phyloP scores from a whole-genome alignment of 495 filamentous ascomycete species.

The Venustampulla echinocandica region DNA sequence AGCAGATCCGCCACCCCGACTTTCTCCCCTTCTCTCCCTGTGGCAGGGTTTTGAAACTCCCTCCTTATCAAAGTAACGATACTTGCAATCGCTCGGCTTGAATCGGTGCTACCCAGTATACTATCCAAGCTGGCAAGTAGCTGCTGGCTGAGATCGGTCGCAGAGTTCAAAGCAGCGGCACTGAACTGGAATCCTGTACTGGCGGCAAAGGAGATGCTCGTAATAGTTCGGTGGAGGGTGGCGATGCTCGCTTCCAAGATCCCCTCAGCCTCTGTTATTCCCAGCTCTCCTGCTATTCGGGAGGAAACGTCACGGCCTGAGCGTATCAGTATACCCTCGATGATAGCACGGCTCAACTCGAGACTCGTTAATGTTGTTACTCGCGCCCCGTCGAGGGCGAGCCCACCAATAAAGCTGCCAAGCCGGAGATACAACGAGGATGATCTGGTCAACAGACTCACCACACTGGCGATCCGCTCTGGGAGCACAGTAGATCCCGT shows the following conservation, averaged over 20 bases:
- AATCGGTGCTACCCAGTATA: slow-evolving; percentile 70
- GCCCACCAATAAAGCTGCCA: slow-evolving; percentile 56
- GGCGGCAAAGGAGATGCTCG: slow-evolving; percentile 57
- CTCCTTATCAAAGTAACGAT: slow-evolving; percentile 65
- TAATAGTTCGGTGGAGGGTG: slow-evolving; percentile 53
- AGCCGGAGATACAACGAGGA: slow-evolving; percentile 63
- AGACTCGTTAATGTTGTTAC: slow-evolving; percentile 61
- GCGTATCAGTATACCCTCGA: slow-evolving; percentile 57
- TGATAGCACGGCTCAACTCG: slow-evolving; percentile 55
- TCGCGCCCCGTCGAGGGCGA: slow-evolving; percentile 56
- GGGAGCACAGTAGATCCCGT: slow-evolving; percentile 51
- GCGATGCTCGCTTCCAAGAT: slow-evolving; percentile 56
- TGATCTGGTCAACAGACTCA: slow-evolving; percentile 60
- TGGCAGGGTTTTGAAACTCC: slow-evolving; percentile 59
- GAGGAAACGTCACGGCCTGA: slow-evolving; percentile 60
- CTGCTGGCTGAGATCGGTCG: slow-evolving; percentile 54
- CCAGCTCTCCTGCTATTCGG: slow-evolving; percentile 44
- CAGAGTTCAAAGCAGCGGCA: slow-evolving; percentile 50
- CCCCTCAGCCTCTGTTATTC: slow-evolving; percentile 51
- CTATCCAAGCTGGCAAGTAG: slow-evolving; percentile 61
- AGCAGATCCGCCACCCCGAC: slow-evolving; percentile 60
- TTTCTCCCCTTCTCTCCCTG: slow-evolving; percentile 47
- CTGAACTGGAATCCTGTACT: slow-evolving; percentile 63
- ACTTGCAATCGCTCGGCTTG: slow-evolving; percentile 69
- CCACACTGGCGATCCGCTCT: slow-evolving; percentile 53